Base-by-base conservation (phyloP, 176 grass and related monocot species). In the Hyparrhenia diplandra region DNA sequence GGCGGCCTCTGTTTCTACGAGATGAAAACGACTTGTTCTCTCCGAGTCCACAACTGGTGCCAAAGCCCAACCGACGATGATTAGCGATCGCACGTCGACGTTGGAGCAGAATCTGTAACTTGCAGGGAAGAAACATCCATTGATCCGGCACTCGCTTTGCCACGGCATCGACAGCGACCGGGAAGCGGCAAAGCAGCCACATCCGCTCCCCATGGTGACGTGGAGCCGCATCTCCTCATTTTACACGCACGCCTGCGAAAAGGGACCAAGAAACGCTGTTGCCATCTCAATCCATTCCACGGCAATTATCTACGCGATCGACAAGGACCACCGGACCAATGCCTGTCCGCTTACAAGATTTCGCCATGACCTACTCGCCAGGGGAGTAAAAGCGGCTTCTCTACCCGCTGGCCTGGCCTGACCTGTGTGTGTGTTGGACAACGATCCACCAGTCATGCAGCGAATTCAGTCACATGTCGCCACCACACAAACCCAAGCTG, bases 131-230 rank as follows among this genome's bases (percentile, higher is more conserved):
- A n/a, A 62, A 60, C 55, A 36, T n/a, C n/a, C n/a, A n/a, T 9
- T 8, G 6, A 21, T 8, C 6, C 20, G 2, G 0, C 12, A 18
- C 8, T 84, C 36, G 3, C 25, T 13, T 34, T 78, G 74, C 41
- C 42, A 74, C 75, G 81, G 46, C 75, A 52, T 30, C 5, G n/a
- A 69, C 21, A 14, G 67, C 67, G 86, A 79, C 29, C 6, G 43
- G n/a, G n/a, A n/a, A 29, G 57, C 20, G 47, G 6, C 17, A 8
- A 17, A 1, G 18, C 64, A 36, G 14, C 63, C 64, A 35, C 31
- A 34, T 34, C 29, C 59, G 0, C 25, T 11, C 0, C 9, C 13
- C 13, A 10, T 46, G 5, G n/a, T n/a, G n/a, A n/a, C n/a, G 1
- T 6, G 8, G 2, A 14, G 37, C 67, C 36, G 25, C 21, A 4